Evolutionary conservation across 1,284 basidiomycete genomes (phyloP), one percentile per base, ranked within the genome.

Genomic region (Volvariella surrecta): DNA sequence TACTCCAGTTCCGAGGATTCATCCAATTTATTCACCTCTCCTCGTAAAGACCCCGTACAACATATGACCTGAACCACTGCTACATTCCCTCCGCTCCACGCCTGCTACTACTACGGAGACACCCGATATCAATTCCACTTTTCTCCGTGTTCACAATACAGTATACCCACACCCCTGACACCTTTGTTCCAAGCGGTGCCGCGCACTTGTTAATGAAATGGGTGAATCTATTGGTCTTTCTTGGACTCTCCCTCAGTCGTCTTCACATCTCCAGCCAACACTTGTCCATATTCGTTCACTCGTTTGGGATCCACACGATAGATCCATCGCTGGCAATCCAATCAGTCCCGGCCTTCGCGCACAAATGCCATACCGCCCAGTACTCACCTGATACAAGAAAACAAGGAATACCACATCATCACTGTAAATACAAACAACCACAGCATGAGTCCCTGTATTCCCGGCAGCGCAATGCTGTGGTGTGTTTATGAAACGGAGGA

Each of bases 271-370:
- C 64, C 62, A 31, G 55, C 65, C 64, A 82, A 64, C 53, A 91
- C 82, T 66, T 94, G 89, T 45, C 94, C 93, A 58, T 91, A 97
- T 69, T 98, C 95, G 63, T 99, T 99, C 52, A 90, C 76, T 51
- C 95, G 84, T 53, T 86, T 89, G 53, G 84, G 87, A 68, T 99
- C 95, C 56, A 96, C 74, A 42, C 90, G 83, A 69, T 98, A 99
- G 61, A 95, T 94, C 87, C 88, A 97, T 46, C 90, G 81, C 82
- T 95, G 52, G 42, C 43, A 40, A 50, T 24, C 37, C 44, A 35
- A 48, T 47, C 40, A 48, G 47, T 48, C 44, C 44, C 35, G 44
- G 45, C 44, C 45, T 39, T 42, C 40, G 45, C 32, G 7, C n/a
- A n/a, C n/a, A 59, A 28, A 37, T 35, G 28, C 28, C 28, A 42